phyloP scores from a whole-genome alignment of 1,284 basidiomycete genomes.

The Cutaneotrichosporon daszewskae region DNA sequence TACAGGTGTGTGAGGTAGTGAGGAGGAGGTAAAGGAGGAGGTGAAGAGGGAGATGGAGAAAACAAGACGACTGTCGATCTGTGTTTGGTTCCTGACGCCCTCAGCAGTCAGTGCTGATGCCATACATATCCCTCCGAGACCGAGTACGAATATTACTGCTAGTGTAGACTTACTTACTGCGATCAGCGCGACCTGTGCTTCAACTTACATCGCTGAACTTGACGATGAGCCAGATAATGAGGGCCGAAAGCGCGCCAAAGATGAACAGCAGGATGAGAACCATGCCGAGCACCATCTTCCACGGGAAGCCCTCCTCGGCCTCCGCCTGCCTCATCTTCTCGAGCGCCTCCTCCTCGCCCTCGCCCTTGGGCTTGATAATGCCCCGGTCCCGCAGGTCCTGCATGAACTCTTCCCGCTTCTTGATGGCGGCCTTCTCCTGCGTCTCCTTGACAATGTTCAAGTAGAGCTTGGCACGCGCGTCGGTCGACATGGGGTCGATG shows the following conservation, averaged over 20 bases:
- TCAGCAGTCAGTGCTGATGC: too few species aligned
- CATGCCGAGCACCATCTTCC: neutral
- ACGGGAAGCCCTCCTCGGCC: slow-evolving; percentile 8
- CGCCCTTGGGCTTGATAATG: slow-evolving; percentile 17
- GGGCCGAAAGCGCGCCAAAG: neutral
- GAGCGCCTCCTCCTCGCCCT: slow-evolving; percentile 2
- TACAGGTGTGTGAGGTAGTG: neutral
- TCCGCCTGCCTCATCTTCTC: neutral
- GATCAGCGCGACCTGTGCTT: neutral
- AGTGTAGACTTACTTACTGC: too few species aligned
- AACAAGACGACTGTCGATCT: too few species aligned
- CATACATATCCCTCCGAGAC: too few species aligned
- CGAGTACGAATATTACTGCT: too few species aligned
- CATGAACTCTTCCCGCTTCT: slow-evolving; percentile 30
- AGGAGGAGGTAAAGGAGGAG: neutral
- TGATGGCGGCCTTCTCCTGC: slow-evolving; percentile 21
- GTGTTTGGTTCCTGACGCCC: too few species aligned
- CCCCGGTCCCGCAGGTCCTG: slow-evolving; percentile 20
- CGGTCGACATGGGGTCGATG: slow-evolving; percentile 51
- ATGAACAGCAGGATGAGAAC: slow-evolving; percentile 2
- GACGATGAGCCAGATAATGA: neutral
- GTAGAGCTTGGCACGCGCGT: slow-evolving; percentile 53
- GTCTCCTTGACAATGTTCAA: slow-evolving; percentile 27
- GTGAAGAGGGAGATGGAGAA: neutral
- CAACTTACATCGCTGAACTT: slow-evolving; percentile 7